Conservation (phyloP, 371 early-diverging fungal species). For the Sporodiniella umbellata region DNA sequence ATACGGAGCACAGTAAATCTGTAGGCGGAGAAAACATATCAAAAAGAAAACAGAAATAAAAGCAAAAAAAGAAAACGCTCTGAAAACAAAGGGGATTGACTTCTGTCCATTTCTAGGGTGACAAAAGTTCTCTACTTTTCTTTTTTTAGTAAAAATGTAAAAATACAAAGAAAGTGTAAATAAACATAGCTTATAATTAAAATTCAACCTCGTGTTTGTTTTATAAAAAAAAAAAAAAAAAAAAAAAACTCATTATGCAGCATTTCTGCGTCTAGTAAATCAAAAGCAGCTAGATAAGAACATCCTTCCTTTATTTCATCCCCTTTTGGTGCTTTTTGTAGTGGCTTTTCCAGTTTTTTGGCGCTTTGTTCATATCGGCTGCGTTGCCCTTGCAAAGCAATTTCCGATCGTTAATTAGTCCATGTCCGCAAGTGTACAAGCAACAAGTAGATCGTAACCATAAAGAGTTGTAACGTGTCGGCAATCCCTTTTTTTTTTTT, state of each 20-base stretch:
- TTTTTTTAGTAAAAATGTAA: not conserved
- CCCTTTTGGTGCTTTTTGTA: too few relatives aligned
- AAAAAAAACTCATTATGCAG: not conserved
- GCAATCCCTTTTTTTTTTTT: too few relatives aligned
- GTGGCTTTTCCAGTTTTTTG: too few relatives aligned
- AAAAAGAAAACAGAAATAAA: not conserved
- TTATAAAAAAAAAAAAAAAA: not conserved
- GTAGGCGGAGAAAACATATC: not conserved
- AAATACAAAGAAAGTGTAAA: not conserved
- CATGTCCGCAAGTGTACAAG: not conserved
- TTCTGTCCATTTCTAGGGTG: too few relatives aligned
- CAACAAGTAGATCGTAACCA: not conserved
- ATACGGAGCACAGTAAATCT: not conserved
- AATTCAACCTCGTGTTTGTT: not conserved
- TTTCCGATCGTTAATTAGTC: not conserved
- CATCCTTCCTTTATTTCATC: too few relatives aligned
- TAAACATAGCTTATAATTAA: not conserved
- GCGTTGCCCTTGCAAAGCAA: too few relatives aligned
- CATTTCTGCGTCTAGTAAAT: not conserved
- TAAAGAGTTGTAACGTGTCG: not conserved
- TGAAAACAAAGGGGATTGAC: not conserved
- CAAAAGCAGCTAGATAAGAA: not conserved
- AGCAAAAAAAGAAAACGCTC: not conserved
- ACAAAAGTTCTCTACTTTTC: too few relatives aligned
- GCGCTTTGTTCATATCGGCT: too few relatives aligned